Percentiles rank a stretch among this genome's conserved stretches.
These are phyloP conservation scores for Plasmodium yoelii DNA, from an alignment of 169 alveolate genomes.

Conservation along the genomic window DNA sequence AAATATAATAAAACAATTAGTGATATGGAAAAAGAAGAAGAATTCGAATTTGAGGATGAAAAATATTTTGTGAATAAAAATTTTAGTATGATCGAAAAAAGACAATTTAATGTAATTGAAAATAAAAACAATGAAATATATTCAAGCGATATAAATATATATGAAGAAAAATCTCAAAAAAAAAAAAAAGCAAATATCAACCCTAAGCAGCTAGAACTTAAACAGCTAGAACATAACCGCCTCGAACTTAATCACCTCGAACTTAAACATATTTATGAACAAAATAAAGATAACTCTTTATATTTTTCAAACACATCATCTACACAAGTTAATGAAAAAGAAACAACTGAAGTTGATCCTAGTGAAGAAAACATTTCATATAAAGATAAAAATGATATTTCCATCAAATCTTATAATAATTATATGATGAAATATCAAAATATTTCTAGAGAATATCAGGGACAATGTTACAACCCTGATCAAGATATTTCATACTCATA, in stretches of 20 bases:
- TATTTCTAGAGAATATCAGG: too few species aligned
- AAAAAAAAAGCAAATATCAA: background rate
- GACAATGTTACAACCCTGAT: too few species aligned
- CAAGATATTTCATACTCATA: too few species aligned
- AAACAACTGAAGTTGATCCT: background rate
- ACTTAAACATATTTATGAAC: constrained; percentile 6
- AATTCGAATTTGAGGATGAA: background rate
- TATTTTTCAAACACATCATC: background rate
- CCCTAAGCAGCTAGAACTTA: background rate
- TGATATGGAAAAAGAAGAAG: background rate
- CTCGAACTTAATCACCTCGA: too few species aligned
- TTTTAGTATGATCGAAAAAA: constrained; percentile 11
- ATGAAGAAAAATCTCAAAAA: background rate
- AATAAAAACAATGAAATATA: background rate
- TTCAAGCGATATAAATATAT: background rate
- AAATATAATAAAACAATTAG: background rate
- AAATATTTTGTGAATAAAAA: background rate
- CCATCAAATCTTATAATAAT: too few species aligned
- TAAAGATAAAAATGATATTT: too few species aligned
- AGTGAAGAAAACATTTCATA: background rate
- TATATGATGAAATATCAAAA: background rate
- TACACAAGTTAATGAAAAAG: background rate
- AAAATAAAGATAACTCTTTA: constrained; percentile 4
- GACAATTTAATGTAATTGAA: constrained; percentile 29
- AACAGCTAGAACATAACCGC: too few species aligned